phyloP scores from a whole-genome alignment of 1,284 basidiomycete species.

The Retiboletus flavoniger region DNA sequence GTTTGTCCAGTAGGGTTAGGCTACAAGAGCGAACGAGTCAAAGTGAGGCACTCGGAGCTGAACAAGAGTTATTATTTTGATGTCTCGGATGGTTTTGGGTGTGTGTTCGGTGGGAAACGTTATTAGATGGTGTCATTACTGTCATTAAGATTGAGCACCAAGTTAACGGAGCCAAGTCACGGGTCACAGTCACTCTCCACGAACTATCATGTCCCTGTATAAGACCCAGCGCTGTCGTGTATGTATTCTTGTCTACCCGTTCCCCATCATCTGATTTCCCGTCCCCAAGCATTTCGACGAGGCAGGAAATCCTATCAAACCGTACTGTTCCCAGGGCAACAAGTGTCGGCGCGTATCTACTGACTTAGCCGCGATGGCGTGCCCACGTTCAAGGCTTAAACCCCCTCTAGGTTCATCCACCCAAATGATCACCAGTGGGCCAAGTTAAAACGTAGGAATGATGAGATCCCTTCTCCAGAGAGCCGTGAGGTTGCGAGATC shows the following conservation, averaged over 20 bases:
- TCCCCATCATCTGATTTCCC: conserved; percentile 10
- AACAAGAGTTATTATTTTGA: neutral
- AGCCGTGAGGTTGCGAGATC: conserved; percentile 18
- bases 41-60: neutral
- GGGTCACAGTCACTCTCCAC: conserved; percentile 26
- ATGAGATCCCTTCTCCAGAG: conserved; percentile 17
- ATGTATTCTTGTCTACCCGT: conserved; percentile 20
- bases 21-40: neutral
- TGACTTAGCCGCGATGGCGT: conserved; percentile 7
- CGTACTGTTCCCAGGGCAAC: conserved; percentile 46
- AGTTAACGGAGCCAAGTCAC: conserved; percentile 15
- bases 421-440: conserved; percentile 48
- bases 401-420: conserved; percentile 48
- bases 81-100: conserved; percentile 12
- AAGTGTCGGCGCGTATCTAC: conserved; percentile 44
- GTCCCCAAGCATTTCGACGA: conserved; percentile 45
- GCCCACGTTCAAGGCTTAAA: conserved; percentile 8
- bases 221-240: conserved; percentile 52
- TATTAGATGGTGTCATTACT: too few species aligned
- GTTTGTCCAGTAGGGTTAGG: neutral
- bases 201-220: conserved; percentile 33
- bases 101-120: neutral
- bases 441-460: conserved; percentile 26
- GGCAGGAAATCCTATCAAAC: conserved; percentile 40
- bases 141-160: neutral